Evolutionary conservation across 2,329 filamentous ascomycete species (phyloP).

Genomic region (Aspergillus sp.): DNA sequence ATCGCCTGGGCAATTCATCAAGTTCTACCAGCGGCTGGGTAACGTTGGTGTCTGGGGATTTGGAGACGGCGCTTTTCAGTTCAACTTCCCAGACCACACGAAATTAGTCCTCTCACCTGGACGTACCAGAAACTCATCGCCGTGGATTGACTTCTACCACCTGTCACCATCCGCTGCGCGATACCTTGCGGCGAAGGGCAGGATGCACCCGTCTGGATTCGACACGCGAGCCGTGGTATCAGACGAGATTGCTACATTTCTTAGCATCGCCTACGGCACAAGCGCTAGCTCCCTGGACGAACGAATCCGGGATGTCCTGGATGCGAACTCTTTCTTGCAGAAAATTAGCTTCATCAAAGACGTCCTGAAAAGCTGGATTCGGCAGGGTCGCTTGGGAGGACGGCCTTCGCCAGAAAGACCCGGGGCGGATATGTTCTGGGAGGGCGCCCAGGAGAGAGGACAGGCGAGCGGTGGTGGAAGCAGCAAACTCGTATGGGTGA

Average conservation of each 20-base stretch:
- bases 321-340: constrained; percentile 45
- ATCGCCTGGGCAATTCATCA: constrained; percentile 44
- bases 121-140: constrained; percentile 38
- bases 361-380: constrained; percentile 42
- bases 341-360: constrained; percentile 44
- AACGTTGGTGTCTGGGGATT: constrained; percentile 57
- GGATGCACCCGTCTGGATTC: constrained; percentile 44
- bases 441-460: constrained; percentile 42
- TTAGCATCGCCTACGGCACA: constrained; percentile 40
- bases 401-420: constrained; percentile 19
- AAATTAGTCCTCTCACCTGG: constrained; percentile 49
- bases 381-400: constrained; percentile 38
- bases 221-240: constrained; percentile 43
- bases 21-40: constrained; percentile 52
- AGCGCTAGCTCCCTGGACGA: constrained; percentile 35
- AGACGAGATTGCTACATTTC: constrained; percentile 41
- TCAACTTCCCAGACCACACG: constrained; percentile 55
- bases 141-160: constrained; percentile 51
- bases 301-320: constrained; percentile 42
- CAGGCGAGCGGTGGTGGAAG: constrained; percentile 42
- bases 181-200: constrained; percentile 42
- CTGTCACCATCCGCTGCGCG: constrained; percentile 47
- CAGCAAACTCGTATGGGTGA: constrained; percentile 54
- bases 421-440: constrained; percentile 38
- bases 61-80: constrained; percentile 50